A percentile compares a stretch with the other conserved stretches of the same genome.
Conservation (phyloP, 306 rosid species). For the Cyclanthera cordifolia region DNA sequence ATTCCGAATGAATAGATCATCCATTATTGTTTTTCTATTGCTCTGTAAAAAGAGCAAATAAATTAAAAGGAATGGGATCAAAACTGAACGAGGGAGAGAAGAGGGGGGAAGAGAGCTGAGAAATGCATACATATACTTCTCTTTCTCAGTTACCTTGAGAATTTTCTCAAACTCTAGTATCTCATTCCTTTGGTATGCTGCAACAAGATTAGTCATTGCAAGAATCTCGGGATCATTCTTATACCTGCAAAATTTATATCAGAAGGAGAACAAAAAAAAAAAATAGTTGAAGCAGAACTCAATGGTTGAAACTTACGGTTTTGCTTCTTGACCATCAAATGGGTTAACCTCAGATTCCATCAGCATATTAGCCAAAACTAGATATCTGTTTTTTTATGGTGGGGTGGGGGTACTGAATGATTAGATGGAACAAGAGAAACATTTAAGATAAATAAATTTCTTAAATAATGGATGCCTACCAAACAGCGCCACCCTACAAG, state of each 20-base stretch:
- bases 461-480: background rate
- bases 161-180: slow-evolving; percentile 94
- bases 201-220: slow-evolving; percentile 96
- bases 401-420: background rate
- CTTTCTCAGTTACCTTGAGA: slow-evolving; percentile 43
- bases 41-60: slow-evolving; percentile 23
- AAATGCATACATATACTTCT: background rate
- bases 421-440: background rate
- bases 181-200: slow-evolving; percentile 94
- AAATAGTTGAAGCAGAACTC: background rate
- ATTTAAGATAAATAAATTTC: background rate
- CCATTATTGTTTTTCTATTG: slow-evolving; percentile 92
- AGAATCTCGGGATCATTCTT: slow-evolving; percentile 96
- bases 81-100: background rate
- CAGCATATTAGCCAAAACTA: slow-evolving; percentile 70
- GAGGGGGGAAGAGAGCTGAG: background rate
- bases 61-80: background rate
- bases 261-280: slow-evolving; percentile 5
- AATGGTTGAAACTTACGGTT: slow-evolving; percentile 31
- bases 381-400: slow-evolving; percentile 39
- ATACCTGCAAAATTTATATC: slow-evolving; percentile 42
- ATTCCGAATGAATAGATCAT: slow-evolving; percentile 86
- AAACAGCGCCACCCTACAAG: background rate
- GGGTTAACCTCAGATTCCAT: slow-evolving; percentile 47
- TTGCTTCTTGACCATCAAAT: slow-evolving; percentile 48